These are phyloP conservation scores for Onygenales sp. DNA, from an alignment of 2,329 filamentous ascomycete genomes.

Conservation along the genomic window DNA sequence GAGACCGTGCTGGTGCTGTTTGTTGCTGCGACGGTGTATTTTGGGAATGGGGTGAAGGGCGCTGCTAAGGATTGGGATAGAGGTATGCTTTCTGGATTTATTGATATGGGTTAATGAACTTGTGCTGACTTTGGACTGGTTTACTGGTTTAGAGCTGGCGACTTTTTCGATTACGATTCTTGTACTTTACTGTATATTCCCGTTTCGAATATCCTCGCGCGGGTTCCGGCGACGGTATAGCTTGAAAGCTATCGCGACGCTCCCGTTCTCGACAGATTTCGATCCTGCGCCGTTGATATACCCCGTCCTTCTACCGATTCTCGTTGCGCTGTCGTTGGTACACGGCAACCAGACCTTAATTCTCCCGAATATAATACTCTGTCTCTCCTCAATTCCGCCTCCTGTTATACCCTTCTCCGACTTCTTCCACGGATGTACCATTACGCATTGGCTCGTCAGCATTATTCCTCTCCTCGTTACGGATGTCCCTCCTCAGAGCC, in stretches of 20 bases:
- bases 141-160: slow-evolving; percentile 22
- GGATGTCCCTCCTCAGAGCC: slow-evolving; percentile 31
- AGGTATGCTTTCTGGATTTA: slow-evolving; percentile 19
- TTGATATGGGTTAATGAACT: neutral
- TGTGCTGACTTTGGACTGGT: slow-evolving; percentile 9
- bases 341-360: slow-evolving; percentile 52
- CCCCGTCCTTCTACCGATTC: slow-evolving; percentile 63
- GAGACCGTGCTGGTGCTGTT: slow-evolving; percentile 47
- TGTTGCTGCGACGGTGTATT: slow-evolving; percentile 38
- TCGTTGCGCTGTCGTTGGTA: slow-evolving; percentile 67
- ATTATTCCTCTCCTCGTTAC: slow-evolving; percentile 56
- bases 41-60: slow-evolving; percentile 21
- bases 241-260: slow-evolving; percentile 32
- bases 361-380: slow-evolving; percentile 72
- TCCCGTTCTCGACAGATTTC: slow-evolving; percentile 64
- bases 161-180: slow-evolving; percentile 22
- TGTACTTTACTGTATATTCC: slow-evolving; percentile 41
- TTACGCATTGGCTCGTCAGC: slow-evolving; percentile 71
- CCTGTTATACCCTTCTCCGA: slow-evolving; percentile 59
- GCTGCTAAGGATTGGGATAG: slow-evolving; percentile 28
- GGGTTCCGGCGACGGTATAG: slow-evolving; percentile 18
- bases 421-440: slow-evolving; percentile 49
- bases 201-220: slow-evolving; percentile 42
- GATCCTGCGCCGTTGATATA: slow-evolving; percentile 90
- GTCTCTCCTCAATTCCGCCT: slow-evolving; percentile 66